Base-by-base conservation (phyloP, 306 rosid genomes). In the Malus fusca region DNA sequence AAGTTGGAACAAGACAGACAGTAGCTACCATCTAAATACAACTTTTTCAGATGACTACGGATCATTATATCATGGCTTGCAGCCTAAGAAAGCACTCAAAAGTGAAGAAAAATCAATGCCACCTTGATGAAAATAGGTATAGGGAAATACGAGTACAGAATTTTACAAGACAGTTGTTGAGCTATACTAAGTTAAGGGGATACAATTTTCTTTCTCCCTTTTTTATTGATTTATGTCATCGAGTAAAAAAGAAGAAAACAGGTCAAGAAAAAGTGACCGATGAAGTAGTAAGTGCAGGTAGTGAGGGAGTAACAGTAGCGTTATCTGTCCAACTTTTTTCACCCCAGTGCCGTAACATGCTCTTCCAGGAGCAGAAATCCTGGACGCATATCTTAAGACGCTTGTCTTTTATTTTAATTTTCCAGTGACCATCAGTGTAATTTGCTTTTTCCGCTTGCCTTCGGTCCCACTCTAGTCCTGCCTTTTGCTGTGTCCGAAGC, bases 311-410 rank as follows among this genome's bases (percentile, higher is more conserved):
- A 83, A 60, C 80, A 53, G 86, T 83, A 73, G 90, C 79, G 79
- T 91, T 88, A 64, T 88, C 88, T 53, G 92, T 88, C 95, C 94
- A 91, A 82, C 88, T 91, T 80, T 84, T 88, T 40, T 91, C 95
- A 66, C 93, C 93, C 90, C 90, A 87, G 71, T 92, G 97, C 96
- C 94, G 81, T 80, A 90, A 71, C 96, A 92, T 90, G 83, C 88
- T 87, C 84, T 90, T 93, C 96, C 94, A 90, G 87, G 84, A 90
- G 84, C 98, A 90, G 82, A 90, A 90, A 33, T 86, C 86, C 88
- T 90, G 92, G 31, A 80, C 83, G 77, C 97, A 88, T 48, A 83
- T 85, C 51, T 86, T 71, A 77, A 92, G 74, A 67, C 98, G 87
- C 62, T 71, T 25, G 77, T 92, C 96, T 82, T 85, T 82, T 11